Conservation (phyloP, 768 basidiomycete genomes). For the Chalciporus pseudorubinellus region DNA sequence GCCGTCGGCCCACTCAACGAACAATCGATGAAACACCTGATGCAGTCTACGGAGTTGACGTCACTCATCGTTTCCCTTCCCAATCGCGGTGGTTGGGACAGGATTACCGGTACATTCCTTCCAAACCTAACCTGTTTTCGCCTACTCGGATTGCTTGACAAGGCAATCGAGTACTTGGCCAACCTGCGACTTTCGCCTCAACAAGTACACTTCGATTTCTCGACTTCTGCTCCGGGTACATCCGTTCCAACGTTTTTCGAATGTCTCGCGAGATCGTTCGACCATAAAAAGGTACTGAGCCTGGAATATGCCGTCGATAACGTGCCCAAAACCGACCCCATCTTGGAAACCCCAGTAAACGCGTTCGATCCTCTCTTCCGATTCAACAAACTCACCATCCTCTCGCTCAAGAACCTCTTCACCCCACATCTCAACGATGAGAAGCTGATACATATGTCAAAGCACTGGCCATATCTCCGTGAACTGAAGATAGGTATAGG, state of each 20-base stretch:
- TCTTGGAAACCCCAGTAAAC: background rate
- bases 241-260: background rate
- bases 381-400: constrained; percentile 4
- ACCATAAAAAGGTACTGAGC: background rate
- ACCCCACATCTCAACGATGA: background rate
- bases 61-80: background rate
- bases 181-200: constrained; percentile 1
- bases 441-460: background rate
- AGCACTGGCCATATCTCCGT: constrained; percentile 1
- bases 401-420: background rate
- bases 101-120: background rate
- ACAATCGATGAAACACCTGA: constrained; percentile 1
- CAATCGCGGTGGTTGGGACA: background rate
- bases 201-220: background rate
- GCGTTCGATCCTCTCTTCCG: background rate
- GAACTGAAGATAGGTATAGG: constrained; percentile 2
- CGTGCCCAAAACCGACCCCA: background rate
- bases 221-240: background rate
- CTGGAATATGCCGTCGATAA: background rate
- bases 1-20: background rate
- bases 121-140: background rate
- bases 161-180: background rate
- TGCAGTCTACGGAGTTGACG: background rate
- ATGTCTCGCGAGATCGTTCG: background rate
- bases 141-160: background rate